A percentile compares a stretch with the other conserved stretches of the same genome.
These are phyloP conservation scores for Prunus mongolica DNA, from an alignment of 306 rosid genomes.

Conservation along the genomic window DNA sequence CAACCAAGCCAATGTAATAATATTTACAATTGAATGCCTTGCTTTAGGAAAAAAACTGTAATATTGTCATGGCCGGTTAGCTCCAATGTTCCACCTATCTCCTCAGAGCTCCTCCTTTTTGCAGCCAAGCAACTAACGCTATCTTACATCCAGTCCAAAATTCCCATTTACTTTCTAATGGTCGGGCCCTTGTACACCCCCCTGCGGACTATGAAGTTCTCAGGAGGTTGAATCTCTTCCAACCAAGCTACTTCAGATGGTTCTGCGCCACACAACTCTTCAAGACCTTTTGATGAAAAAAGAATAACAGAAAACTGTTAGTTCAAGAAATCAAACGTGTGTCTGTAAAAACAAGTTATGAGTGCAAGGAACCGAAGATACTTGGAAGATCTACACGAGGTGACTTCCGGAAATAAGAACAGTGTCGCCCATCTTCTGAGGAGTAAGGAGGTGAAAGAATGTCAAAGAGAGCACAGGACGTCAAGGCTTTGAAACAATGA, in stretches of 20 bases:
- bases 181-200: constrained; percentile 82
- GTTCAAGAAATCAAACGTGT: not conserved
- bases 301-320: not conserved
- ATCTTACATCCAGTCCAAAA: not conserved
- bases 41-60: not conserved
- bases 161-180: constrained; percentile 51
- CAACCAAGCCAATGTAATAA: not conserved
- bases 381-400: constrained; percentile 62
- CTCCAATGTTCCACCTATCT: not conserved
- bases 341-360: not conserved
- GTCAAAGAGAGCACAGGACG: constrained; percentile 84
- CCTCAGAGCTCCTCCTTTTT: not conserved
- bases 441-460: constrained; percentile 82
- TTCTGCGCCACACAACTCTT: not conserved
- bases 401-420: constrained; percentile 72
- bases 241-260: constrained; percentile 58
- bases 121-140: not conserved
- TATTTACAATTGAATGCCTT: not conserved
- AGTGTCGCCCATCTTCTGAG: constrained; percentile 68
- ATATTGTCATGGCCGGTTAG: not conserved
- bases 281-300: not conserved
- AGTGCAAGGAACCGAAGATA: constrained; percentile 18
- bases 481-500: constrained; percentile 72
- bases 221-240: constrained; percentile 79
- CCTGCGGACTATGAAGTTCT: constrained; percentile 66